Conservation (phyloP, 306 rosid species). For the Prunus dulcis region DNA sequence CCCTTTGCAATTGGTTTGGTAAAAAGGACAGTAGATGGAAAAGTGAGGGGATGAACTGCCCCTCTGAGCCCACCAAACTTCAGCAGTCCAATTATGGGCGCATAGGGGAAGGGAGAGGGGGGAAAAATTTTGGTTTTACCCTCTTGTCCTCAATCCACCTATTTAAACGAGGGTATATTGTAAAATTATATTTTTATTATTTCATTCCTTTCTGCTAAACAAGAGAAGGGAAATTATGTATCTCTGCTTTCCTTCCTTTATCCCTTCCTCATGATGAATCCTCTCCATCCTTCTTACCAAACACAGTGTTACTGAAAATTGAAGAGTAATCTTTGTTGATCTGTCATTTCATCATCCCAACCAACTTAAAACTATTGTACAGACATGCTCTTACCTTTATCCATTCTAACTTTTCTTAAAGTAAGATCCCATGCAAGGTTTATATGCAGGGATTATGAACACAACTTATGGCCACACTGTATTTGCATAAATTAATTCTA, state of each 20-base stretch:
- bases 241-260: neutral
- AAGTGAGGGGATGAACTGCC: neutral
- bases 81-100: neutral
- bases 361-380: neutral
- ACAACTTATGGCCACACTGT: neutral
- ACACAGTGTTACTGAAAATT: neutral
- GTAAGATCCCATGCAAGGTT: neutral
- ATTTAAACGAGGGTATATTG: neutral
- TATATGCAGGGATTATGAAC: neutral
- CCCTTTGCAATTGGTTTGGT: too few species aligned
- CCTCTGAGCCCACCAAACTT: neutral
- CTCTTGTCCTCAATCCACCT: neutral
- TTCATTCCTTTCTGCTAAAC: neutral
- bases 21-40: neutral
- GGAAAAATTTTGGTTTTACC: neutral
- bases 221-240: neutral
- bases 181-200: neutral
- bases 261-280: neutral
- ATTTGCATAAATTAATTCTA: constrained; percentile 17
- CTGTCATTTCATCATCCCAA: neutral
- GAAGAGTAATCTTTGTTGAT: neutral
- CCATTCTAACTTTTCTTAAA: neutral
- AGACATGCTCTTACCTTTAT: neutral
- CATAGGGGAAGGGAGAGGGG: too few species aligned
- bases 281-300: neutral